These are phyloP conservation scores for Liquidambar formosana DNA, from an alignment of 164 flowering plant species.

Conservation along the genomic window DNA sequence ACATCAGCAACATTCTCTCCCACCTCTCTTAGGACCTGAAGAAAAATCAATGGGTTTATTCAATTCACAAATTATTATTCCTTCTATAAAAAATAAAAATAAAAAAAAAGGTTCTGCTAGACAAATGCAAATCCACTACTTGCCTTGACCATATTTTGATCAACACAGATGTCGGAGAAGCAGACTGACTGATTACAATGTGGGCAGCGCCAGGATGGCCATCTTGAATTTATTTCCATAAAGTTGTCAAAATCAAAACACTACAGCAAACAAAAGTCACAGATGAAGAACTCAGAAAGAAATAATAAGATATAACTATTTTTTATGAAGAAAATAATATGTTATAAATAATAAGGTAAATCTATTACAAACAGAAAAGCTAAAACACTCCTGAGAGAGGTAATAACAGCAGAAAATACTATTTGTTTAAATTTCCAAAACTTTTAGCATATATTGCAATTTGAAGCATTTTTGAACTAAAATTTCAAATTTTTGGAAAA, in stretches of 20 bases:
- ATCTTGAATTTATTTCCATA: constrained; percentile 64
- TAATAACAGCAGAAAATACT: background rate
- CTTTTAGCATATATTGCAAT: background rate
- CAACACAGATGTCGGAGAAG: constrained; percentile 64
- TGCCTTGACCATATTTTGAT: constrained; percentile 72
- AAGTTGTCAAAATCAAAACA: constrained; percentile 81
- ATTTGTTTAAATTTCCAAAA: background rate
- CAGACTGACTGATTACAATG: constrained; percentile 74
- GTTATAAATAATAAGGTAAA: background rate
- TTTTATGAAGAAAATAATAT: too few relatives aligned
- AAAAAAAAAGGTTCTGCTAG: background rate
- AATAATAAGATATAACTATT: background rate
- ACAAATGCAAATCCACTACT: constrained; percentile 15
- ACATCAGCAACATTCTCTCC: constrained; percentile 58
- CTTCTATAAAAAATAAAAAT: background rate
- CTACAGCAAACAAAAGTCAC: constrained; percentile 31
- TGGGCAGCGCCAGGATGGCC: constrained; percentile 94
- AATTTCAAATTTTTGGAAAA: too few relatives aligned
- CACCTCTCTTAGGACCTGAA: constrained; percentile 67
- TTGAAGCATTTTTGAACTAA: too few relatives aligned
- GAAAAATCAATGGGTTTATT: constrained; percentile 8
- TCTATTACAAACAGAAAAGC: background rate
- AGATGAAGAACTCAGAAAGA: background rate
- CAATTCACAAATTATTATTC: too few relatives aligned
- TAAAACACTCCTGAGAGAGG: background rate